Evolutionary conservation across 1,284 basidiomycete genomes (phyloP), one percentile per base, ranked within the genome.

Genomic region (Ceratobasidium sp.): DNA sequence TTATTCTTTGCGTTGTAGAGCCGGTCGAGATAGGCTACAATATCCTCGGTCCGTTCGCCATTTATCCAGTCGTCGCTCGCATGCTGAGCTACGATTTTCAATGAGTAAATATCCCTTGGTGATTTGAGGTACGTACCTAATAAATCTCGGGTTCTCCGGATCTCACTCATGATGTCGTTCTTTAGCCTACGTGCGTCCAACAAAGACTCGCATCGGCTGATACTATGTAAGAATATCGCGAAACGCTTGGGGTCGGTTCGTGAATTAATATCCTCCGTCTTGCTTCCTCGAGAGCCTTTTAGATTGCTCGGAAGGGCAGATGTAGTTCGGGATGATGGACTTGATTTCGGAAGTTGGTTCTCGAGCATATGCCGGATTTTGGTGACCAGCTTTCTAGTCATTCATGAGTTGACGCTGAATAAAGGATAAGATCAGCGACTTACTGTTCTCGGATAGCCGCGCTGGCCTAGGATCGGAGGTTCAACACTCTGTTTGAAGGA

Each of bases 391-490:
- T 92, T 93, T 85, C 93, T 95, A 67, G 20, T 67, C 38, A 28
- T 23, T 13, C 33, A 6, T 76, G 26, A 73, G 54, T 23, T 40
- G 13, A 15, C 9, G 17, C 78, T 61, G 52, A 13, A 33, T 59
- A 52, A 44, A 44, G 66, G 75, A 13, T 56, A 13, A 40, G 23
- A 38, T 33, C 48, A 66, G 20, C n/a, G 64, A 85, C 93, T 81
- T 84, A 94, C 93, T 96, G 96, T 85, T 97, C 94, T 80, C 94
- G 93, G 78, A 97, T 96, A 54, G 92, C 95, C 79, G 92, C 94
- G 33, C 94, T 94, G 57, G 95, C 94, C 94, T 95, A 80, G 3
- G 26, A n/a, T 33, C 5, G 42, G 40, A 95, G 64, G 3, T 33
- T 69, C 46, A 56, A 33, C 10, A 23, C 2, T 15, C 2, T 5